phyloP scores from a whole-genome alignment of 2,329 filamentous ascomycete species.

The Talaromyces sp. region DNA sequence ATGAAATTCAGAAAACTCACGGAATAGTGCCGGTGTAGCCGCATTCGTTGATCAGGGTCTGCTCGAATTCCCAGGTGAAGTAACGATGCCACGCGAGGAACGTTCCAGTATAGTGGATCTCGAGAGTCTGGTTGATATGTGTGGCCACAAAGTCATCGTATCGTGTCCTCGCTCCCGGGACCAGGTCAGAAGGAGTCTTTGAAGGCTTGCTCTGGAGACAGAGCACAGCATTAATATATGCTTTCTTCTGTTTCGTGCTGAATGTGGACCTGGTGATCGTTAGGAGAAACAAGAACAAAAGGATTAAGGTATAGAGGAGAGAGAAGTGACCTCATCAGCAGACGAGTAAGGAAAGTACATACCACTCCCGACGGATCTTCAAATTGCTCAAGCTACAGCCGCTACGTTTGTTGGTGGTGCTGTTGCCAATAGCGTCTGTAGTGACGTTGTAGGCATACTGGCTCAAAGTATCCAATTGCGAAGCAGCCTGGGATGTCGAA shows the following conservation, averaged over 20 bases:
- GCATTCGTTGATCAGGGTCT: constrained; percentile 34
- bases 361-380: constrained; percentile 23
- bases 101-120: constrained; percentile 41
- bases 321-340: too few relatives aligned
- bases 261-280: constrained; percentile 22
- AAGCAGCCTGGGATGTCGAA: not conserved
- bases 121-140: constrained; percentile 48
- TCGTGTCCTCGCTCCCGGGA: constrained; percentile 45
- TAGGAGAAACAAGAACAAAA: not conserved
- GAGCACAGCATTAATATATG: constrained; percentile 47
- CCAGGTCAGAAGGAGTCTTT: constrained; percentile 31
- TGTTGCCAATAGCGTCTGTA: not conserved
- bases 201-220: constrained; percentile 44
- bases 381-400: constrained; percentile 20
- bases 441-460: not conserved
- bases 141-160: constrained; percentile 53
- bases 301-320: too few relatives aligned
- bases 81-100: constrained; percentile 38
- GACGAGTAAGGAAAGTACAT: not conserved
- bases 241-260: constrained; percentile 31
- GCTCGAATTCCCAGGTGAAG: constrained; percentile 32
- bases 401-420: not conserved
- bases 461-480: not conserved
- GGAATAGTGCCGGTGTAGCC: constrained; percentile 37
- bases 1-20: constrained; percentile 17